A percentile compares a stretch with the other conserved stretches of the same genome.
Evolutionary conservation across 2,329 filamentous ascomycete genomes (phyloP).

Genomic region (Orbilia quercus): DNA sequence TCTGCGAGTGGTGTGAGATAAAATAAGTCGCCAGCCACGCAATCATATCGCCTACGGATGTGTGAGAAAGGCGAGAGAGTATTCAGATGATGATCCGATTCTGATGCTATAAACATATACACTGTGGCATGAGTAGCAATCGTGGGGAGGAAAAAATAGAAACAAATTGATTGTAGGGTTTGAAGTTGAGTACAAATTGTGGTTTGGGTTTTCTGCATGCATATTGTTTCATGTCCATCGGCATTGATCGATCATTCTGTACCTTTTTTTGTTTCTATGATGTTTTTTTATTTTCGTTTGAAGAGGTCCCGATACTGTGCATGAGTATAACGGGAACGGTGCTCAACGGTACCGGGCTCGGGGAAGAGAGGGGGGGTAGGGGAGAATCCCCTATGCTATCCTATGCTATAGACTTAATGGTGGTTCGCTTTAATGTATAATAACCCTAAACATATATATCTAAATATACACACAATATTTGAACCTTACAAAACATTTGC

Average conservation of each 20-base stretch:
- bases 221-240: conserved; percentile 4
- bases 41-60: background rate
- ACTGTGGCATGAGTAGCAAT: too few relatives aligned
- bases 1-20: conserved; percentile 34
- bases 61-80: background rate
- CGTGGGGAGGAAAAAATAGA: too few relatives aligned
- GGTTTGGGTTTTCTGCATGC: conserved; percentile 2
- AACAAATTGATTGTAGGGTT: background rate
- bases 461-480: conserved; percentile 16
- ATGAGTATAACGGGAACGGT: background rate
- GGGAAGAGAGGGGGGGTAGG: too few relatives aligned
- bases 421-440: conserved; percentile 21
- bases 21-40: conserved; percentile 7
- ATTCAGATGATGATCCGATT: background rate
- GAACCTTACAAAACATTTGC: conserved; percentile 30
- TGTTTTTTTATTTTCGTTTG: too few relatives aligned
- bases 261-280: conserved; percentile 3
- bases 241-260: background rate
- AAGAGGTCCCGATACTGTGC: background rate
- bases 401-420: conserved; percentile 1
- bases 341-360: conserved; percentile 1
- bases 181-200: background rate
- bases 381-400: conserved; percentile 9
- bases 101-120: too few relatives aligned
- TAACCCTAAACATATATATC: conserved; percentile 14